These are phyloP conservation scores for Penicillium polonicum DNA, from an alignment of 2,329 filamentous ascomycete genomes.

Conservation along the genomic window DNA sequence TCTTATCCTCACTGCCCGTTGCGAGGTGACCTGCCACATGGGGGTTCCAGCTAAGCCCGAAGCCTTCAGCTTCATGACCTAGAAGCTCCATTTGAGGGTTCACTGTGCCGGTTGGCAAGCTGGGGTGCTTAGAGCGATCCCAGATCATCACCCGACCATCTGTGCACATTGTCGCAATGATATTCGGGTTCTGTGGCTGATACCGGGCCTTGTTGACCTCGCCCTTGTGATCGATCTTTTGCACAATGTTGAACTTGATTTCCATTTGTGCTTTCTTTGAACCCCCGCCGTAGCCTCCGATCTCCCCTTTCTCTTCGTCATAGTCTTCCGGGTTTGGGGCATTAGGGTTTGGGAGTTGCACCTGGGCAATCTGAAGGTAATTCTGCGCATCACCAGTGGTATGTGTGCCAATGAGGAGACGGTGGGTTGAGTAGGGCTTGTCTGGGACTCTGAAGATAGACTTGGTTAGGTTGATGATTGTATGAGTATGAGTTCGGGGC, in stretches of 20 bases:
- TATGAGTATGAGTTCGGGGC: slow-evolving; percentile 17
- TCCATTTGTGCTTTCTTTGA: slow-evolving; percentile 65
- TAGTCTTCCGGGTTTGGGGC: slow-evolving; percentile 75
- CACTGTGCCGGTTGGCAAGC: slow-evolving; percentile 69
- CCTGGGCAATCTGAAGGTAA: slow-evolving; percentile 90
- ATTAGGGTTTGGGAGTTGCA: slow-evolving; percentile 82
- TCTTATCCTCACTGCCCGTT: slow-evolving; percentile 88
- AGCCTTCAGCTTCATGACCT: slow-evolving; percentile 86
- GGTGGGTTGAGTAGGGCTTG: slow-evolving; percentile 83
- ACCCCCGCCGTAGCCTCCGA: slow-evolving; percentile 81
- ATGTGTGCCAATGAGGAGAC: slow-evolving; percentile 89
- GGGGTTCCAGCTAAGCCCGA: slow-evolving; percentile 89
- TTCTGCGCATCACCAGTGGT: slow-evolving; percentile 83
- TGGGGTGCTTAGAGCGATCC: slow-evolving; percentile 90
- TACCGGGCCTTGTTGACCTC: slow-evolving; percentile 99
- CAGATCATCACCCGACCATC: slow-evolving; percentile 89
- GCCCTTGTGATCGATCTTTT: slow-evolving; percentile 93
- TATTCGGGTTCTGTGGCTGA: slow-evolving; percentile 93
- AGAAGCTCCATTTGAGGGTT: slow-evolving; percentile 81
- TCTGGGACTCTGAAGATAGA: slow-evolving; percentile 61
- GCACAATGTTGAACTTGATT: slow-evolving; percentile 86
- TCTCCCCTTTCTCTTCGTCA: slow-evolving; percentile 87
- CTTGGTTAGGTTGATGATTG: background rate
- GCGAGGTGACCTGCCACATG: slow-evolving; percentile 77
- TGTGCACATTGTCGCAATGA: slow-evolving; percentile 89